phyloP scores from a whole-genome alignment of 2,329 filamentous ascomycete species.

The Fusarium heterosporum region DNA sequence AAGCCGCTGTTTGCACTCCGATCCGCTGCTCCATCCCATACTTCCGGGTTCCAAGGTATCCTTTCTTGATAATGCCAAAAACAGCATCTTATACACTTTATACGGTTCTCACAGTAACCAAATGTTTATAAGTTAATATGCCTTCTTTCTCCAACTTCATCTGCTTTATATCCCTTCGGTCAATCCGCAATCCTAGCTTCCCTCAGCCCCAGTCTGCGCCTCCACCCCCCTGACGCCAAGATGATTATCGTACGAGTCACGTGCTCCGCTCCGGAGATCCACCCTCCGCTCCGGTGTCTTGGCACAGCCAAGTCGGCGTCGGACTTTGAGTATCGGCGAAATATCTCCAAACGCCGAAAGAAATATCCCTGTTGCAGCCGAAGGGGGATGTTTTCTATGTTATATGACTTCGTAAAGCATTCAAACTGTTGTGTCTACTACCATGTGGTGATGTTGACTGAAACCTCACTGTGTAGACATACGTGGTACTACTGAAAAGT shows the following conservation, averaged over 20 bases:
- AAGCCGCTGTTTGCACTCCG: constrained; percentile 1
- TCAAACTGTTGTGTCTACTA: not conserved
- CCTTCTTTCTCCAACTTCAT: not conserved
- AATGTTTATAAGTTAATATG: not conserved
- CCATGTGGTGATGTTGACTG: not conserved
- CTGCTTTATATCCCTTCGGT: constrained; percentile 6
- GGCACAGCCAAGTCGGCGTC: constrained; percentile 24
- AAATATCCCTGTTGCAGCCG: not conserved
- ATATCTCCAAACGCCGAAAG: constrained; percentile 18
- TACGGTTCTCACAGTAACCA: too few relatives aligned
- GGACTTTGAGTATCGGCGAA: constrained; percentile 14
- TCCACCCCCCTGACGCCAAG: constrained; percentile 23
- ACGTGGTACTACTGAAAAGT: not conserved
- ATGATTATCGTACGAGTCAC: constrained; percentile 39
- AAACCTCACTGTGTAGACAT: constrained; percentile 1
- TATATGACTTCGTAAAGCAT: constrained; percentile 12
- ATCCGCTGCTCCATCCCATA: not conserved
- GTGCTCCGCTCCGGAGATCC: constrained; percentile 40
- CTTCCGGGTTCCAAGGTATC: not conserved
- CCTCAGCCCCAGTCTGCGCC: constrained; percentile 11
- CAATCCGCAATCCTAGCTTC: constrained; percentile 8
- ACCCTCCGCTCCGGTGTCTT: constrained; percentile 33
- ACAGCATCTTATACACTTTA: too few relatives aligned
- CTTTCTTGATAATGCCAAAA: not conserved
- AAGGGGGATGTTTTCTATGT: not conserved